Conservation (phyloP, 73 alveolate species). For the Paraurostyla sp. region DNA sequence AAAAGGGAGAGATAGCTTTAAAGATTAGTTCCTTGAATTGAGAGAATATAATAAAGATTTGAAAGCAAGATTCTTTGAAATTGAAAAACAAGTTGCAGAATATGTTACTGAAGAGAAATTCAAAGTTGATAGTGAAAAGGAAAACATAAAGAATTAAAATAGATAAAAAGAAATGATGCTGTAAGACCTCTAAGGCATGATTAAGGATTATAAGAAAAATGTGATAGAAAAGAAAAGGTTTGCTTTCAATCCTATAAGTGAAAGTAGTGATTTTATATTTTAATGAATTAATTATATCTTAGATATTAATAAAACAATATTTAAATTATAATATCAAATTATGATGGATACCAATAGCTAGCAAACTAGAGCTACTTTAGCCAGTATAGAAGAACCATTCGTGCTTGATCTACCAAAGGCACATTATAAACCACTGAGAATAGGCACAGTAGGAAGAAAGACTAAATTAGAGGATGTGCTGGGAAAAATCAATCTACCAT, state of each 20-base stretch:
- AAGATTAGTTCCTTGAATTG: conserved; percentile 50
- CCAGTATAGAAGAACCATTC: not conserved
- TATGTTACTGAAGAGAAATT: not conserved
- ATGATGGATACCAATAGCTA: not conserved
- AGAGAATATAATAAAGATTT: conserved; percentile 40
- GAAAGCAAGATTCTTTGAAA: conserved; percentile 19
- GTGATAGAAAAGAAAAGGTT: conserved; percentile 10
- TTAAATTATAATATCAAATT: not conserved
- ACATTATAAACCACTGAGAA: conserved; percentile 50
- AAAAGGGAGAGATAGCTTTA: conserved; percentile 53
- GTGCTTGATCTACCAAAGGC: not conserved
- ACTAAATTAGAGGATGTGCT: conserved; percentile 51
- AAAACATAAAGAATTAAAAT: not conserved
- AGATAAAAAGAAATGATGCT: not conserved
- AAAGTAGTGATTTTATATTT: not conserved
- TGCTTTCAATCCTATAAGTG: not conserved
- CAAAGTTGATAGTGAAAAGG: not conserved
- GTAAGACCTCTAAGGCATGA: conserved; percentile 7
- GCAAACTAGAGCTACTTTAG: not conserved
- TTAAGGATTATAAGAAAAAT: conserved; percentile 36
- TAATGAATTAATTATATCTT: not conserved
- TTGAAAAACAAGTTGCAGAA: conserved; percentile 29
- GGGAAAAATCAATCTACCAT: not conserved
- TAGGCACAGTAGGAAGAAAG: conserved; percentile 49
- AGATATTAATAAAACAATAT: not conserved